These are phyloP conservation scores for Aspergillus ruber DNA, from an alignment of 2,329 filamentous ascomycete genomes.

Conservation along the genomic window DNA sequence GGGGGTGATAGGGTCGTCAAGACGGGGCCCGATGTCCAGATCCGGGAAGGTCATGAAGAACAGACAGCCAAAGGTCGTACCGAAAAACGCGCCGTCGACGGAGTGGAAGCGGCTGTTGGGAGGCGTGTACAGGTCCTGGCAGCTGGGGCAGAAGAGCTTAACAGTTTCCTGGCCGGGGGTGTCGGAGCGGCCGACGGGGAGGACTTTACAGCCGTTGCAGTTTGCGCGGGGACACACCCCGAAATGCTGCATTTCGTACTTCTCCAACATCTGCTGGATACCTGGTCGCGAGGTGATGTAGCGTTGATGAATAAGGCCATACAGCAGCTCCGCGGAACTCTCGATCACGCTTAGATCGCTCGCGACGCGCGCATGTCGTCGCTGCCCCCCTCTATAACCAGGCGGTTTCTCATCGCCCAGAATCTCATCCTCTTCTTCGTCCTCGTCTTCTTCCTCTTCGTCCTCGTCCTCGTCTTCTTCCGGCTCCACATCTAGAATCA, in stretches of 20 bases:
- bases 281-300: slow-evolving; percentile 95
- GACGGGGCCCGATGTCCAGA: slow-evolving; percentile 72
- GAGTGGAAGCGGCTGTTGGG: slow-evolving; percentile 96
- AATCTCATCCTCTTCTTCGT: slow-evolving; percentile 62
- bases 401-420: slow-evolving; percentile 50
- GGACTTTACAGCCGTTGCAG: slow-evolving; percentile 81
- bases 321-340: slow-evolving; percentile 94
- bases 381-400: slow-evolving; percentile 51
- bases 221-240: slow-evolving; percentile 90
- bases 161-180: slow-evolving; percentile 95
- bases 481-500: slow-evolving; percentile 97
- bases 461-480: slow-evolving; percentile 71
- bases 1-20: slow-evolving; percentile 41
- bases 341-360: slow-evolving; percentile 94
- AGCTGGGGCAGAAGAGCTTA: slow-evolving; percentile 95
- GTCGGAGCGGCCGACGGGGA: slow-evolving; percentile 90
- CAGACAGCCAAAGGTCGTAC: slow-evolving; percentile 90
- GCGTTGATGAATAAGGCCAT: slow-evolving; percentile 95
- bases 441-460: slow-evolving; percentile 61
- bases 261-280: slow-evolving; percentile 98
- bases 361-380: slow-evolving; percentile 77
- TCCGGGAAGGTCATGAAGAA: slow-evolving; percentile 99
- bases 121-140: slow-evolving; percentile 92
- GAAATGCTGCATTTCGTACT: slow-evolving; percentile 96
- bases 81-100: slow-evolving; percentile 96